Percentiles rank a stretch among this genome's conserved stretches.
Evolutionary conservation across 2,329 filamentous ascomycete genomes (phyloP).

Genomic region (Xylaria sp.): DNA sequence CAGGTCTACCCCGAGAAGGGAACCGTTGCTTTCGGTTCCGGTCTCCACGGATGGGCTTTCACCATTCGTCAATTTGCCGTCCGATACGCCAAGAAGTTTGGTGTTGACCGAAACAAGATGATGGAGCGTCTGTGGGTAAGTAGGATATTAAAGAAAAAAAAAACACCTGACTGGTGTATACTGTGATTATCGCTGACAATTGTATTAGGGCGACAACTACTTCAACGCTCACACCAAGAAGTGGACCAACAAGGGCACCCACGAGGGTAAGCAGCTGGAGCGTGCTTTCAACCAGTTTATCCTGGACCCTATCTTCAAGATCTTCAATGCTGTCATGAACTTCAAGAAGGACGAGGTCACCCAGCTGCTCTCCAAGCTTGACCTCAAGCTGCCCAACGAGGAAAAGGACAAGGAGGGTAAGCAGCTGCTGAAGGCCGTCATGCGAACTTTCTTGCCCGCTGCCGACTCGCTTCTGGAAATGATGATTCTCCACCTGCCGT

Average conservation of each 20-base stretch:
- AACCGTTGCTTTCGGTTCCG: slow-evolving; percentile 98
- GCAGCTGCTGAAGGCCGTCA: slow-evolving; percentile 94
- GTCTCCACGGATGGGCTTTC: slow-evolving; percentile 99
- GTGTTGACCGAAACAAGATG: slow-evolving; percentile 99
- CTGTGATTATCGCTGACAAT: slow-evolving; percentile 27
- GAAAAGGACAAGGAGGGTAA: slow-evolving; percentile 97
- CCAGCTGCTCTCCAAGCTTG: slow-evolving; percentile 86
- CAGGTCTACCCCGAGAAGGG: slow-evolving; percentile 98
- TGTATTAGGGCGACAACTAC: slow-evolving; percentile 83
- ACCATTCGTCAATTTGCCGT: slow-evolving; percentile 96
- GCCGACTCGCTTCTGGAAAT: slow-evolving; percentile 98
- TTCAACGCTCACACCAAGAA: slow-evolving; percentile 99
- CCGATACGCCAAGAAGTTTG: slow-evolving; percentile 99
- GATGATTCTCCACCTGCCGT: slow-evolving; percentile 99
- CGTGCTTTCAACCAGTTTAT: slow-evolving; percentile 99
- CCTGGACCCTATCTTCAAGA: slow-evolving; percentile 99
- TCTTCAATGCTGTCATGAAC: slow-evolving; percentile 96
- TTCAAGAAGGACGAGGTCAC: slow-evolving; percentile 93
- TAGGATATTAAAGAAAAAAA: too few species aligned
- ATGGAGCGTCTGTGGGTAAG: slow-evolving; percentile 98
- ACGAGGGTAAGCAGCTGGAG: slow-evolving; percentile 89
- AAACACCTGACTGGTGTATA: background rate
- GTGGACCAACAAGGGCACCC: slow-evolving; percentile 86
- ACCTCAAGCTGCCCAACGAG: slow-evolving; percentile 84
- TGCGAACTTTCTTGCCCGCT: slow-evolving; percentile 98